Evolutionary conservation across 2,329 filamentous ascomycete species (phyloP), one percentile per base, ranked within the genome.

Genomic region (Penicillium thymicola): DNA sequence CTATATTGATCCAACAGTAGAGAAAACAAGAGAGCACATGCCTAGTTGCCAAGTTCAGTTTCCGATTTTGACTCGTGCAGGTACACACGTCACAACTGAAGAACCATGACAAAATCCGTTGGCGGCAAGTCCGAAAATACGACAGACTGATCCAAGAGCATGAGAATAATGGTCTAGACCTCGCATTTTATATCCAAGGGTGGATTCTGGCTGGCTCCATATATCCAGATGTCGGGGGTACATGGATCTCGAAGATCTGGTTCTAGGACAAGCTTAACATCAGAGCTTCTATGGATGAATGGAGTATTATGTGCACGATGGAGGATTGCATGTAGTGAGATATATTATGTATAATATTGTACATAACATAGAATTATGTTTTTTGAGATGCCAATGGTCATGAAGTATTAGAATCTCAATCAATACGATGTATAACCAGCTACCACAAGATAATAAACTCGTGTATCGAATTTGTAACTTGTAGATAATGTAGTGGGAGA

Each of bases 71-170:
- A 16, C 32, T 21, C 34, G 34, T 11, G n/a, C 18, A 51, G 14
- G 9, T 44, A 36, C 21, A 13, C 36, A 54, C 36, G 43, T 54
- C 51, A 54, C 27, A 16, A 41, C 14, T 27, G 21, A 38, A 25
- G 10, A 8, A 27, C 11, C 25, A 16, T 23, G 30, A 27, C 10
- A 3, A 30, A 13, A n/a, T 28, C 41, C 13, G 18, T 47, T 13
- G 32, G 8, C 49, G 38, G 49, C 38, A n/a, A 36, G 21, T 18
- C 40, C 38, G 49, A 44, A 27, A 11, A 13, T 21, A 45, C 52
- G 55, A 42, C 52, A 55, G n/a, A 13, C 37, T 58, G 51, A 51
- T 21, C 38, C 23, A 46, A 41, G 16, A 38, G 5, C 42, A 43
- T 30, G 7, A 32, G 40, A 47, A 47, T 3, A 28, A 18, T 9